phyloP scores from a whole-genome alignment of 371 early-diverging fungal genomes.

The Mucor plumbeus region DNA sequence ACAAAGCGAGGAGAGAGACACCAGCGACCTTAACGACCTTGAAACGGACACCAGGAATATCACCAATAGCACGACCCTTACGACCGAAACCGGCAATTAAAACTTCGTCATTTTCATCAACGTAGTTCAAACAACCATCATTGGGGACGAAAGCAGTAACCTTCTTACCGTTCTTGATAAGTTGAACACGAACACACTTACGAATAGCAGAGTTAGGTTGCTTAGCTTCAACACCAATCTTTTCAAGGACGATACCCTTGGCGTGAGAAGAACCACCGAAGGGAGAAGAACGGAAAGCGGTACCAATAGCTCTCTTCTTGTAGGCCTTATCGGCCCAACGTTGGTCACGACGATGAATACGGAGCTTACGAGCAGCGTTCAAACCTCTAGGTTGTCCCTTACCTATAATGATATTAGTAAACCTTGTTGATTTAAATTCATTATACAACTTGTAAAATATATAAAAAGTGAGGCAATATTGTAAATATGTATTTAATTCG shows the following conservation, averaged over 20 bases:
- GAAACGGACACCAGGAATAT: slow-evolving; percentile 99
- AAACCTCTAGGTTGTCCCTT: slow-evolving; percentile 97
- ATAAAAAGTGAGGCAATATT: not conserved
- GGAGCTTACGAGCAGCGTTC: slow-evolving; percentile 98
- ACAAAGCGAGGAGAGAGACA: slow-evolving; percentile 98
- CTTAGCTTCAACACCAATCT: slow-evolving; percentile 99
- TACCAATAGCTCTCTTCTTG: slow-evolving; percentile 98
- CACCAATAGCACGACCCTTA: slow-evolving; percentile 91
- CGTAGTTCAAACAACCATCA: slow-evolving; percentile 99
- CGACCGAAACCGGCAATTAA: slow-evolving; percentile 98
- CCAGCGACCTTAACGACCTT: slow-evolving; percentile 99
- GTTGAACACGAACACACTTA: slow-evolving; percentile 99
- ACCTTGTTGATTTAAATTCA: not conserved
- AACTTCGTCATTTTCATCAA: slow-evolving; percentile 98
- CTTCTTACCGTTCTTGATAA: slow-evolving; percentile 99
- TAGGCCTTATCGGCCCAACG: slow-evolving; percentile 99
- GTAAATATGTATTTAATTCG: no score
- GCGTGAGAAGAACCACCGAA: slow-evolving; percentile 99
- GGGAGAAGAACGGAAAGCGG: slow-evolving; percentile 96
- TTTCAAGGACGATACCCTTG: slow-evolving; percentile 99
- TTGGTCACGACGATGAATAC: slow-evolving; percentile 95
- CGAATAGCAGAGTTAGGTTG: slow-evolving; percentile 99
- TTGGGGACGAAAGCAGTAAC: slow-evolving; percentile 99
- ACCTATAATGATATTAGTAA: slow-evolving; percentile 51
- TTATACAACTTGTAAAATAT: not conserved